phyloP scores from a whole-genome alignment of 2,329 filamentous ascomycete genomes.

The Alternaria rosae region DNA sequence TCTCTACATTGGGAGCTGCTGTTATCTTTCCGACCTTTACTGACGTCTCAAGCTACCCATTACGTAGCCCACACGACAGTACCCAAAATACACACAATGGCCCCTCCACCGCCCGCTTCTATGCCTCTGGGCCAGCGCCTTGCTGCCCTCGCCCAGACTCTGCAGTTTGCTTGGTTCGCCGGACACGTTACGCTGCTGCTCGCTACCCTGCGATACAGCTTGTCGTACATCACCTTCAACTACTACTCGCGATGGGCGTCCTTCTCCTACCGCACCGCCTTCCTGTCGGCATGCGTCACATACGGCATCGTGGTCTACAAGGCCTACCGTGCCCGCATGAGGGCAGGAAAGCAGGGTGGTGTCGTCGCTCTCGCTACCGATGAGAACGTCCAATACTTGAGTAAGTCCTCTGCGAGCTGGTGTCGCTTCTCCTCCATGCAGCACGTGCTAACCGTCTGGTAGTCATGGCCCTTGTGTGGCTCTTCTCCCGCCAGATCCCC shows the following conservation, averaged over 20 bases:
- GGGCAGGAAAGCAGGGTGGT: constrained; percentile 72
- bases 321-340: constrained; percentile 85
- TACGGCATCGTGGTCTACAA: constrained; percentile 99
- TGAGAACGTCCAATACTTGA: constrained; percentile 97
- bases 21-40: constrained; percentile 26
- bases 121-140: constrained; percentile 78
- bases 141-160: constrained; percentile 79
- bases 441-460: constrained; percentile 32
- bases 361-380: constrained; percentile 75
- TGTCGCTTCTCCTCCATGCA: constrained; percentile 3
- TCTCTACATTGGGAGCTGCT: constrained; percentile 23
- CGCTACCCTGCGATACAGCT: constrained; percentile 78
- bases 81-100: constrained; percentile 59
- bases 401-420: constrained; percentile 63
- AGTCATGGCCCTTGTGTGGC: constrained; percentile 96
- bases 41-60: constrained; percentile 31
- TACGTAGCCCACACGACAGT: constrained; percentile 37
- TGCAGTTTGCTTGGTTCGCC: constrained; percentile 78
- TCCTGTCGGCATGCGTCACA: constrained; percentile 85
- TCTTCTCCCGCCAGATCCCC: constrained; percentile 86
- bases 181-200: constrained; percentile 89
- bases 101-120: constrained; percentile 74
- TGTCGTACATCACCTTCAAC: constrained; percentile 91
- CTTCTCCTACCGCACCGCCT: constrained; percentile 88
- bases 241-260: constrained; percentile 78